A percentile compares a stretch with the other conserved stretches of the same genome.
phyloP scores from a whole-genome alignment of 805 yeast genomes.

The Millerozyma miso region DNA sequence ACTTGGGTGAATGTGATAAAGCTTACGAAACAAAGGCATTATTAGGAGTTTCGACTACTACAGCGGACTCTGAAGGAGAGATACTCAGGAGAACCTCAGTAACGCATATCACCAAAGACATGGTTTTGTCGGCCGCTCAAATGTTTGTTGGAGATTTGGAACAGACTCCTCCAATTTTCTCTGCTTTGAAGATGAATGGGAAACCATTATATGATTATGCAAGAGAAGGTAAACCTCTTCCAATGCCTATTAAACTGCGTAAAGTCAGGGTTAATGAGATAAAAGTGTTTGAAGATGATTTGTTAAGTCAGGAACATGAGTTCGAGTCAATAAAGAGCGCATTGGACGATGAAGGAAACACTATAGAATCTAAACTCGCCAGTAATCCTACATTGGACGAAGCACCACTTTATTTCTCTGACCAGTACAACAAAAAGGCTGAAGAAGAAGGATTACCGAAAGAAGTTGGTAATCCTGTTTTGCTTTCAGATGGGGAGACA shows the following conservation, averaged over 20 bases:
- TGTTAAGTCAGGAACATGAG: constrained; percentile 51
- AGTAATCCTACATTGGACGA: constrained; percentile 57
- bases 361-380: constrained; percentile 41
- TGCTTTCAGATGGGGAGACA: constrained; percentile 32
- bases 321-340: constrained; percentile 43
- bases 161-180: constrained; percentile 93
- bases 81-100: constrained; percentile 55
- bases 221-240: constrained; percentile 78
- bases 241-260: constrained; percentile 75
- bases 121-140: constrained; percentile 45
- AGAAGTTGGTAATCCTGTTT: constrained; percentile 34
- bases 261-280: constrained; percentile 58
- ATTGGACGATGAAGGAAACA: constrained; percentile 45
- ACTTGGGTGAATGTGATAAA: constrained; percentile 70
- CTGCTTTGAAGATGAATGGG: constrained; percentile 93
- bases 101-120: constrained; percentile 52
- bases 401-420: constrained; percentile 57
- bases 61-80: constrained; percentile 91
- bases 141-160: constrained; percentile 76
- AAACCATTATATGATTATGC: constrained; percentile 94
- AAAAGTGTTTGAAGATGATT: constrained; percentile 48
- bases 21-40: constrained; percentile 80
- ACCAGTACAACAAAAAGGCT: constrained; percentile 45
- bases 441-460: constrained; percentile 37
- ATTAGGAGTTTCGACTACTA: constrained; percentile 86